Base-by-base conservation (phyloP, 179 eudicot species). In the Carnegiea gigantea region DNA sequence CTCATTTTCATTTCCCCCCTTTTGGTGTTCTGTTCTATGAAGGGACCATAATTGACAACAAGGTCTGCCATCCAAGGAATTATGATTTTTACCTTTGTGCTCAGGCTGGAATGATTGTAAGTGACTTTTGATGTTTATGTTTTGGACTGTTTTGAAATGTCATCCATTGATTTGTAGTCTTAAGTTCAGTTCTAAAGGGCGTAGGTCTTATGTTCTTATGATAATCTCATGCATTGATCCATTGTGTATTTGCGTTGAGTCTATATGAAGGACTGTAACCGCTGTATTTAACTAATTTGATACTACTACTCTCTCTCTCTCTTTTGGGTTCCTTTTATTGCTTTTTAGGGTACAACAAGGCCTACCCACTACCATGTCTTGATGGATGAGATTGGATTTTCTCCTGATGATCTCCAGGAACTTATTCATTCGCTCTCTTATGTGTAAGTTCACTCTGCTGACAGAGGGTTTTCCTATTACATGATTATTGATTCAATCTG, bases 351-450 rank as follows among this genome's bases (percentile, higher is more conserved):
- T 17, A 92, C 97, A 0, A 89, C 97, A 1, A 84, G 97, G 85
- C 97, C 97, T 2, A 92, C 97, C 1, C 97, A 92, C 70, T 91
- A 91, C 65, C 94, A 91, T 82, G 92, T 90, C 67, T 77, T 91
- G 75, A 70, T 77, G 46, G 94, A 91, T 74, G 92, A 91, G 81
- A 76, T 90, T 70, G 91, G 92, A 30, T 90, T 90, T 36, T 85
- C 92, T 0, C 81, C 92, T 28, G 92, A 90, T 84, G 92, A 90
- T 77, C 87, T 90, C 26, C 92, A 88, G 83, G 92, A 90, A 20
- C 85, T 90, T 30, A 91, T 90, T 9, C 92, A 90, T 53, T 85
- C 88, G 1, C 84, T 90, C 17, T 92, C 94, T 0, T 92, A 92
- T 79, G 97, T 91, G 94, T 92, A 85, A 92, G 93, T 86, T 24